Base-by-base conservation (phyloP, 2,329 filamentous ascomycete genomes). In the Aureobasidium sp. region DNA sequence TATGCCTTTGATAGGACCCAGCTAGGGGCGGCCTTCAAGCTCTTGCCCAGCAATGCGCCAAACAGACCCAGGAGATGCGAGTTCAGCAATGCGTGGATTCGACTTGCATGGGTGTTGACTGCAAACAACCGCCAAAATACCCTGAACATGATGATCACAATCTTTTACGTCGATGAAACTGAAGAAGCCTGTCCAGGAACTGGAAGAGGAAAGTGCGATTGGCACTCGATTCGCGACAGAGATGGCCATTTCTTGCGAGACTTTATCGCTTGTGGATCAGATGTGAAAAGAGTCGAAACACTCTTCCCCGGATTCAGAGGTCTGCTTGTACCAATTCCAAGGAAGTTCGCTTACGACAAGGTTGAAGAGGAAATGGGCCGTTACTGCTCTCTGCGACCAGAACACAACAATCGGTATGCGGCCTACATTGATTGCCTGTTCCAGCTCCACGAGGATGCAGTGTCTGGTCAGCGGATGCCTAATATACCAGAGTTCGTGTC, bases 51-150 rank as follows among this genome's bases (percentile, higher is more conserved):
- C 32, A 83, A 85, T 16, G 39, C 59, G 10, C 42, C 27, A 9
- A 48, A 14, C 7, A 49, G 25, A 5, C 77, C 80, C 44, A 79
- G 83, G 48, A 79, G 82, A 49, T 97, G 93, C 75, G 87, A 91
- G 65, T 90, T 97, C 73, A 90, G 89, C 34, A 81, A 84, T 13
- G 84, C 87, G 0, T 97, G 91, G 90, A 87, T 90, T 68, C 85
- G 90, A 32, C 85, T 96, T 42, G 91, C 91, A 0, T 96, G 89
- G 85, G 80, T 92, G 3, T 80, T 96, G 64, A 92, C 86, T 2
- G 77, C 89, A 58, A 91, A 91, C 72, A 84, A 90, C 66, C 76
- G 84, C 13, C 78, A 83, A 21, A 78, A 81, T 3, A 85, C 90
- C 66, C 76, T 94, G 44, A 82, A 83, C 13, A 75, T 95, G 5